Percentiles rank a stretch among this genome's conserved stretches.
Conservation (phyloP, 2,329 filamentous ascomycete genomes). For the Ascochyta clinopodiicola region DNA sequence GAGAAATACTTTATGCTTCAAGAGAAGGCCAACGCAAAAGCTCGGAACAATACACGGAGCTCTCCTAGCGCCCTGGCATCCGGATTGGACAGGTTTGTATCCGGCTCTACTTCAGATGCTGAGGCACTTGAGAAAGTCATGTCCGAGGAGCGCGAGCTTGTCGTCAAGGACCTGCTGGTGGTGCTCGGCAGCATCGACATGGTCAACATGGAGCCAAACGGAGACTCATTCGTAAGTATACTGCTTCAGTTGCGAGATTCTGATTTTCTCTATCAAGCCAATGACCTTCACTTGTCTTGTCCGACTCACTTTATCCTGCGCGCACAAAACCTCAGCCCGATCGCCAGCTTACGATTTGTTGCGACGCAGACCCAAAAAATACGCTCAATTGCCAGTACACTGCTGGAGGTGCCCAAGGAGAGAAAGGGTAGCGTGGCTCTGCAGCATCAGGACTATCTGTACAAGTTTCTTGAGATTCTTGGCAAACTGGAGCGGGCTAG, state of each 20-base stretch:
- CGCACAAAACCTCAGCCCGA: conserved; percentile 14
- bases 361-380: conserved; percentile 75
- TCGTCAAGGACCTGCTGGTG: conserved; percentile 78
- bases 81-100: conserved; percentile 41
- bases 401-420: conserved; percentile 68
- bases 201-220: conserved; percentile 80
- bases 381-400: conserved; percentile 79
- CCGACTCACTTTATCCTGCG: conserved; percentile 17
- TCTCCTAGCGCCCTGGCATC: conserved; percentile 30
- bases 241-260: conserved; percentile 19
- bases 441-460: conserved; percentile 74
- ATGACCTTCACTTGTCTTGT: conserved; percentile 11
- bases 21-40: conserved; percentile 62
- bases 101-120: conserved; percentile 24
- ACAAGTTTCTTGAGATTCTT: conserved; percentile 75
- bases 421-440: conserved; percentile 60
- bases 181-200: conserved; percentile 80
- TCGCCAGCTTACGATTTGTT: conserved; percentile 36
- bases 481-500: conserved; percentile 74
- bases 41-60: conserved; percentile 52
- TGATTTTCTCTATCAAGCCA: conserved; percentile 18
- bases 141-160: conserved; percentile 77
- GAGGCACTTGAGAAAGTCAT: conserved; percentile 68
- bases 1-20: conserved; percentile 83
- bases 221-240: conserved; percentile 66